These are phyloP conservation scores for Linum lewisii DNA, from an alignment of 345 rosid species.

Conservation along the genomic window DNA sequence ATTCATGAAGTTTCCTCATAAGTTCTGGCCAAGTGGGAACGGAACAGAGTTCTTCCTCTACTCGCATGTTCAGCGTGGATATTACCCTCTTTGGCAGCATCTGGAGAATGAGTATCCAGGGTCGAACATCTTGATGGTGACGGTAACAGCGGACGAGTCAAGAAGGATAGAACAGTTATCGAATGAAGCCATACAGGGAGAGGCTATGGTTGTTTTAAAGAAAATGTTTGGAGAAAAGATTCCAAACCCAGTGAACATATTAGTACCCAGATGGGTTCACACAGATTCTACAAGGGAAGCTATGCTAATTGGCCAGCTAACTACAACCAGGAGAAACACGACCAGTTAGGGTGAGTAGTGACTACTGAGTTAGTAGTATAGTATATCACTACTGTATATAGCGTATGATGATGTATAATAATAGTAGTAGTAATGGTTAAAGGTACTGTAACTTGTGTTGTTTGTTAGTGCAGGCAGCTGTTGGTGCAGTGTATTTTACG, in stretches of 20 bases:
- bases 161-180: constrained; percentile 20
- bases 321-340: constrained; percentile 9
- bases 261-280: constrained; percentile 24
- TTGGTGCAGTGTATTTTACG: constrained; percentile 26
- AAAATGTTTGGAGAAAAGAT: too few relatives aligned
- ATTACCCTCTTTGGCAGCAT: constrained; percentile 26
- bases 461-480: constrained; percentile 23
- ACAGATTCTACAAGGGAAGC: constrained; percentile 20
- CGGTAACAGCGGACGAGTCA: constrained; percentile 20
- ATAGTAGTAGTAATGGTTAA: too few relatives aligned
- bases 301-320: constrained; percentile 19
- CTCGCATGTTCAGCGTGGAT: constrained; percentile 17
- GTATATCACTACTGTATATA: too few relatives aligned
- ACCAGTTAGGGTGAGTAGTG: constrained; percentile 12
- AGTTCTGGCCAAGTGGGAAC: constrained; percentile 26
- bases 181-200: constrained; percentile 6
- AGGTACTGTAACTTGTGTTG: too few relatives aligned
- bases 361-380: too few relatives aligned
- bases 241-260: constrained; percentile 10
- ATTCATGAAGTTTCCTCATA: constrained; percentile 22
- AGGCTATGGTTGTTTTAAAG: not conserved
- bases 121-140: constrained; percentile 19
- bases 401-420: too few relatives aligned
- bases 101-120: constrained; percentile 22
- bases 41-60: constrained; percentile 30